A percentile compares a stretch with the other conserved stretches of the same genome.
phyloP scores from a whole-genome alignment of 2,329 filamentous ascomycete species.

The Cladosporium sp. region DNA sequence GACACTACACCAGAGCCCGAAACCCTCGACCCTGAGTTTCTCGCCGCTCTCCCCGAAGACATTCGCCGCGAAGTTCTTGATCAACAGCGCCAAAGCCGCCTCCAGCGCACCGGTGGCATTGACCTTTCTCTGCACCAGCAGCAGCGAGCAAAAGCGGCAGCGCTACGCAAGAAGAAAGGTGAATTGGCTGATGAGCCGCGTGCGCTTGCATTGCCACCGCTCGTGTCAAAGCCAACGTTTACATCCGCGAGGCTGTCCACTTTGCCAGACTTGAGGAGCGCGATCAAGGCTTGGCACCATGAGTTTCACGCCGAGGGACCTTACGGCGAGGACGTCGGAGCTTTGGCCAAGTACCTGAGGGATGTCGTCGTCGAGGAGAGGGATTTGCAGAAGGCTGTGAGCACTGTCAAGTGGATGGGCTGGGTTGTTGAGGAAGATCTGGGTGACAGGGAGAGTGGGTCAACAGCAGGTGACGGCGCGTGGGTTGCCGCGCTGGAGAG shows the following conservation, averaged over 20 bases:
- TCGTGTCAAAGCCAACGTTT: constrained; percentile 55
- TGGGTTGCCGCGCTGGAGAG: constrained; percentile 37
- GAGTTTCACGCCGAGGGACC: constrained; percentile 72
- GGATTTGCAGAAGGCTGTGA: constrained; percentile 70
- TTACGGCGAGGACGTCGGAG: constrained; percentile 70
- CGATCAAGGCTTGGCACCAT: constrained; percentile 70
- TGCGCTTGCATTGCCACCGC: constrained; percentile 45
- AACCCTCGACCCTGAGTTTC: constrained; percentile 65
- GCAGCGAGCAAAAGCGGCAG: constrained; percentile 17
- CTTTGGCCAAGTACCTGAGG: constrained; percentile 68
- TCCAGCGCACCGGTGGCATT: constrained; percentile 49
- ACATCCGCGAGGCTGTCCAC: constrained; percentile 54
- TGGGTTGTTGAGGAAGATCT: constrained; percentile 34
- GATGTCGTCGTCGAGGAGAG: constrained; percentile 70
- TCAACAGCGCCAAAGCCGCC: constrained; percentile 62
- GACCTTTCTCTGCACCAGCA: constrained; percentile 28
- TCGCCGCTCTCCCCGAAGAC: constrained; percentile 78
- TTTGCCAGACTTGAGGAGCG: constrained; percentile 64
- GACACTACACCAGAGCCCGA: constrained; percentile 37
- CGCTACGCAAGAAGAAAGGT: constrained; percentile 18
- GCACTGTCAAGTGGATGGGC: constrained; percentile 62
- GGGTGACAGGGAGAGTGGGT: constrained; percentile 1
- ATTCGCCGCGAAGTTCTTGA: constrained; percentile 72
- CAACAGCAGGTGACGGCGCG: constrained; percentile 13
- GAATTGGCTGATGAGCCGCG: constrained; percentile 24